Evolutionary conservation across 2,329 filamentous ascomycete species (phyloP), one percentile per base, ranked within the genome.

Genomic region (Bisporella sp.): DNA sequence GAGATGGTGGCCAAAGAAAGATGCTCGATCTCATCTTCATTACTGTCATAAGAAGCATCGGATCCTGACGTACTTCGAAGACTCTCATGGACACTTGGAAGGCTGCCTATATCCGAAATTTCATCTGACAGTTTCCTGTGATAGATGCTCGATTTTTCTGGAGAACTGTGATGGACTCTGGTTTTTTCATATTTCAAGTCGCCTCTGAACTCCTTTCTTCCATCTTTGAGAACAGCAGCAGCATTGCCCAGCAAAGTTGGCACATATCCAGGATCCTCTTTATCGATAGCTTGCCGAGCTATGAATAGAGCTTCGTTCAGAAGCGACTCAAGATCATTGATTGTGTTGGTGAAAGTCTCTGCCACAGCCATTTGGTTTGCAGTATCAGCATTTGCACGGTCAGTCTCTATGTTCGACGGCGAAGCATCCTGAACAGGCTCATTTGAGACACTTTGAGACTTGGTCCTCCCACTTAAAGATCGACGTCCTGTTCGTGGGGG

Each of bases 261-360:
- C 9, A 54, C 47, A 33, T 55, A 54, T 21, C 21, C 30, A 9
- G 54, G 40, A 46, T 61, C 53, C 28, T 63, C 50, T 30, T 45
- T 62, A 41, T 64, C 61, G 7, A 63, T 57, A 45, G 64, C 64
- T 49, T 65, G 57, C 43, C 63, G 59, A 35, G 68, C 68, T 53
- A 71, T 64, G 28, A 56, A 46, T 3, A 70, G 54, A 13, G 68
- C 67, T 55, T 69, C 66, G 31, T 62, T 64, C 21, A 69, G 58
- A 9, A 69, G 58, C 39, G 54, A 52, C 52, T 68, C 66, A 29
- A 69, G 57, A 48, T 66, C 62, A 29, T 61, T 62, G 43, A 69
- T 67, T 9, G 66, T 66, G 37, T 56, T 63, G 9, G 63, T 55
- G 48, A 70, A 67, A 5, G 57, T 61, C 46, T 59, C 60, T 7